phyloP scores from a whole-genome alignment of 2,329 filamentous ascomycete species.

The Calonectria naviculata region DNA sequence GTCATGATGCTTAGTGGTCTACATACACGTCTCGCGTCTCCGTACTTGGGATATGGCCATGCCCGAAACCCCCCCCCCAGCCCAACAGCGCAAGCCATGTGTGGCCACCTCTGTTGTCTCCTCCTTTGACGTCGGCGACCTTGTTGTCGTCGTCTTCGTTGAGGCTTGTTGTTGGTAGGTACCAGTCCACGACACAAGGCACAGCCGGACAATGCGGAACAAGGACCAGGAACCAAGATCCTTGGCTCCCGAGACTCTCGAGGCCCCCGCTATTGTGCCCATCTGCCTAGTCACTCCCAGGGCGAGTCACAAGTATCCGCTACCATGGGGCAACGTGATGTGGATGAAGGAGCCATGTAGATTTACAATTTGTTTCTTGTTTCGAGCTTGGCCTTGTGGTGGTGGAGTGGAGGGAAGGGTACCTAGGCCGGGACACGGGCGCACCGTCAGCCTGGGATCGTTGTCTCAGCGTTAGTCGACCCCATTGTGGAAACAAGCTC shows the following conservation, averaged over 20 bases:
- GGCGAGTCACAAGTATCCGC: slow-evolving; percentile 12
- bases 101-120: not conserved
- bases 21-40: not conserved
- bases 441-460: slow-evolving; percentile 3
- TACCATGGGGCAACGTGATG: slow-evolving; percentile 7
- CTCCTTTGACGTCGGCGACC: not conserved
- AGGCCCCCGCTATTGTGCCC: slow-evolving; percentile 15
- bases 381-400: not conserved
- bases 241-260: slow-evolving; percentile 19
- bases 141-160: not conserved
- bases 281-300: slow-evolving; percentile 12
- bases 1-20: slow-evolving; percentile 24
- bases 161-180: not conserved
- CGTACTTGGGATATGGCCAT: not conserved
- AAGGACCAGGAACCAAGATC: slow-evolving; percentile 16
- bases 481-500: not conserved
- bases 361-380: slow-evolving; percentile 16
- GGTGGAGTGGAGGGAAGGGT: not conserved
- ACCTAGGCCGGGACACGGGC: not conserved
- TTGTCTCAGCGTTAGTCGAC: not conserved
- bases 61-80: slow-evolving; percentile 9
- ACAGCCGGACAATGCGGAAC: not conserved
- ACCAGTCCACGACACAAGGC: not conserved
- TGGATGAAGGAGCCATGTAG: slow-evolving; percentile 9
- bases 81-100: slow-evolving; percentile 4